These are phyloP conservation scores for Diplodia seriata DNA, from an alignment of 2,329 filamentous ascomycete species.

Conservation along the genomic window DNA sequence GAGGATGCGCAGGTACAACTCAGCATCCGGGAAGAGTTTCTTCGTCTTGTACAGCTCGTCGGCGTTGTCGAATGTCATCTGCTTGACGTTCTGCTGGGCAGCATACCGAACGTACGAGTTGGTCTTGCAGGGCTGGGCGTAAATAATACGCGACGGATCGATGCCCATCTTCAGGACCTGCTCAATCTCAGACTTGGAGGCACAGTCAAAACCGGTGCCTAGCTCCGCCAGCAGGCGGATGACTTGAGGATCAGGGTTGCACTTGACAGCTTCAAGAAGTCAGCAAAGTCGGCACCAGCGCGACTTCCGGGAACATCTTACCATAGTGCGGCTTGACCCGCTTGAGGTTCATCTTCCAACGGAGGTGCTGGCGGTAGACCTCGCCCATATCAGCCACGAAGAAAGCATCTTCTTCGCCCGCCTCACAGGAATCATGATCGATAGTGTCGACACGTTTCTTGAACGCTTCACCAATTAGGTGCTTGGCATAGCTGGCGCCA, in stretches of 20 bases:
- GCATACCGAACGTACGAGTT: constrained; percentile 96
- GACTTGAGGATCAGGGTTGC: constrained; percentile 92
- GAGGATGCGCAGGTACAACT: constrained; percentile 91
- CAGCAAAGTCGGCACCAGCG: constrained; percentile 35
- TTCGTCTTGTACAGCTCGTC: constrained; percentile 99
- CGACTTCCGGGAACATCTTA: constrained; percentile 53
- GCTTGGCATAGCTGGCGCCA: constrained; percentile 67
- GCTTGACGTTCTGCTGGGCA: constrained; percentile 81
- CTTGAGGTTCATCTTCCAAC: constrained; percentile 94
- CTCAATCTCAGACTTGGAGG: constrained; percentile 97
- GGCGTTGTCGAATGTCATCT: constrained; percentile 99
- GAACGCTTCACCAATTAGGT: constrained; percentile 85
- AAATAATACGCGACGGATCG: constrained; percentile 91
- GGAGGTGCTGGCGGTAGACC: constrained; percentile 97
- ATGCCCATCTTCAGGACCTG: constrained; percentile 83
- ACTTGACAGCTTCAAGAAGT: constrained; percentile 81
- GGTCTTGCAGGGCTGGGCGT: constrained; percentile 99
- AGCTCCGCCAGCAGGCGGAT: constrained; percentile 85
- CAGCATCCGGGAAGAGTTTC: constrained; percentile 84
- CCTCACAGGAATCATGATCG: constrained; percentile 84
- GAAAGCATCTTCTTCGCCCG: constrained; percentile 96
- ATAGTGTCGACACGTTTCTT: constrained; percentile 83
- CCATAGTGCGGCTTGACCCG: constrained; percentile 97
- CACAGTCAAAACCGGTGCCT: constrained; percentile 96
- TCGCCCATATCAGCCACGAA: constrained; percentile 98